Base-by-base conservation (phyloP, 1,139 yeast genomes). In the Sugiyamaella xylanicola region DNA sequence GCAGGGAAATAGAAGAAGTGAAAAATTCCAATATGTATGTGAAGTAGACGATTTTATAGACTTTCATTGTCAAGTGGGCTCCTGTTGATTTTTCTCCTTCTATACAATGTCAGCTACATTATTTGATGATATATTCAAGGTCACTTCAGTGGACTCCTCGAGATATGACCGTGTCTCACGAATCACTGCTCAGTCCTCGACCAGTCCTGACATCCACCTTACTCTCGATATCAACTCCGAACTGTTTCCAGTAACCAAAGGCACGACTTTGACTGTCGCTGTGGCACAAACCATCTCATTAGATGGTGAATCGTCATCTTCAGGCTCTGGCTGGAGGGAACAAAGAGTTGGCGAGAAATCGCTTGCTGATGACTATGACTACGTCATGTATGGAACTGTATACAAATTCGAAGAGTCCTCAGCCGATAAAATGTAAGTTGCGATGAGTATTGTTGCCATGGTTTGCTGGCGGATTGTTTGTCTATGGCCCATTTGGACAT, bases 381-480 rank as follows among this genome's bases (percentile, higher is more conserved):
- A 95, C 67, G 98, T 93, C 65, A 93, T 93, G 98, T 86, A 92
- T 72, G 99, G 99, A 57, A 92, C 97, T 15, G 96, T 95, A 49
- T 95, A 95, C 78, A 91, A 93, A 72, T 93, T 95, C 69, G 97
- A 93, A 71, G 99, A 93, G 74, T 85, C 86, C 61, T 76, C 81
- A 45, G 86, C 83, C 60, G 86, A 84, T 68, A 75, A 77, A 62
- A 76, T 78, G 69, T 73, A 60, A 59, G 74, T 61, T n/a, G n/a
- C n/a, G n/a, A n/a, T n/a, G n/a, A n/a, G n/a, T n/a, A n/a, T n/a
- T n/a, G n/a, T n/a, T n/a, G n/a, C n/a, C n/a, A n/a, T n/a, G n/a
- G n/a, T n/a, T n/a, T n/a, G n/a, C n/a, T n/a, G n/a, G n/a, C n/a
- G n/a, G n/a, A n/a, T n/a, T n/a, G n/a, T n/a, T n/a, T n/a, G n/a